Evolutionary conservation across 805 yeast species (phyloP), one percentile per base, ranked within the genome.

Genomic region (Starmera caribaea): DNA sequence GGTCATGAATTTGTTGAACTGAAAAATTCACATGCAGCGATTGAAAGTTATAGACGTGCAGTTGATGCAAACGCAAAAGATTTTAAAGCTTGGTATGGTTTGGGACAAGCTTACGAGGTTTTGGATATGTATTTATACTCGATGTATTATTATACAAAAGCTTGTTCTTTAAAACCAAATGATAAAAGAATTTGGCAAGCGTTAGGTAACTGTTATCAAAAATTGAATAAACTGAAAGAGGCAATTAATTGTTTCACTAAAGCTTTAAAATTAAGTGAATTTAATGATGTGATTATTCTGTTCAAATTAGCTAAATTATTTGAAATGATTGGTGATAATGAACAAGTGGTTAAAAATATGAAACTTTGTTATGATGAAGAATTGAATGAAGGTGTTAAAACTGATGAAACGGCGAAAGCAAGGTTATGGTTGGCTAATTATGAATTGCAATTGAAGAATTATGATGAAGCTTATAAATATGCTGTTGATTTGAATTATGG

Each of bases 161-260:
- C 97, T 0, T 81, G 96, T 38, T 74, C 88, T 11, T 66, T 92
- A 47, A 88, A 84, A 51, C 97, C 97, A 1, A 61, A 77, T 35
- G 99, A 92, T 54, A 80, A 82, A 51, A 67, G 98, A 48, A 88
- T 90, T 86, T 92, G 99, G 99, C 85, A 80, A 48, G 97, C 97
- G 0, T 69, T 90, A 34, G 97, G 89, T 0, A 79, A 81, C 50
- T 87, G 97, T 59, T 89, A 79, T 58, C 92, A 85, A 48, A 84
- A 84, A 52, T 69, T 88, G 30, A 76, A 75, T 17, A 81, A 85
- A 44, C 61, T 64, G 21, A 71, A 68, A 12, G 95, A 89, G 46
- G 79, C 97, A 0, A 72, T 88, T 21, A 82, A 80, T 53, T 79
- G 92, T 13, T 89, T 82, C 57, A 79, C 80, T 48, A 79, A 88